A percentile compares a stretch with the other conserved stretches of the same genome.
Evolutionary conservation across 179 eudicot genomes (phyloP).

Genomic region (Nepenthes alata): DNA sequence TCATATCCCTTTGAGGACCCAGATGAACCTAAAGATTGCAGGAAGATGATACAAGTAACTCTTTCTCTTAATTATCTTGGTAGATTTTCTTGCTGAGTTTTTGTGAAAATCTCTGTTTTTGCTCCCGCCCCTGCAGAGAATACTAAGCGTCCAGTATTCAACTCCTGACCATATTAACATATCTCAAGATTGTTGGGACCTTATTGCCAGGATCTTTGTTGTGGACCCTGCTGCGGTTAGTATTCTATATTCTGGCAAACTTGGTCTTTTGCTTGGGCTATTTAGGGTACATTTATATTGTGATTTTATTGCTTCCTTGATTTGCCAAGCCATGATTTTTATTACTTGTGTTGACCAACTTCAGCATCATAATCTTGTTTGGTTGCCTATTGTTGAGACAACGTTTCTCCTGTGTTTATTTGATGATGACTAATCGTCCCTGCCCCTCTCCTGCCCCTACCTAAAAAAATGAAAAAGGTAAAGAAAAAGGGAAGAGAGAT

Average conservation of each 20-base stretch:
- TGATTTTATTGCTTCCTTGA: no score
- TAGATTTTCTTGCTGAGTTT: background rate
- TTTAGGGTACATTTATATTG: background rate
- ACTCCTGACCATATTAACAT: slow-evolving; percentile 55
- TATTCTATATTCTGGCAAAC: slow-evolving; percentile 1
- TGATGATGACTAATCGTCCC: no score
- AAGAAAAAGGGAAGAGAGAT: no score
- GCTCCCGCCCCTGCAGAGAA: slow-evolving; percentile 39
- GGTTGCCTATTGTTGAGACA: no score
- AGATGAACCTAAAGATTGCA: slow-evolving; percentile 66
- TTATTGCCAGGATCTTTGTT: slow-evolving; percentile 82
- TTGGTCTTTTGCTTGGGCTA: background rate
- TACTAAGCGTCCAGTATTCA: slow-evolving; percentile 63
- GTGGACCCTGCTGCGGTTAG: slow-evolving; percentile 69
- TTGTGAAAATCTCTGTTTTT: background rate
- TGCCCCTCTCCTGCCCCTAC: no score
- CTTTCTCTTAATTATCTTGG: background rate
- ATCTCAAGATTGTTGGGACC: slow-evolving; percentile 70
- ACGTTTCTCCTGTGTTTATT: no score
- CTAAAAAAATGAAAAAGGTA: background rate
- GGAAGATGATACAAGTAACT: slow-evolving; percentile 64
- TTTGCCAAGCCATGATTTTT: no score
- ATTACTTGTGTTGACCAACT: no score
- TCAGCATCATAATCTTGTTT: no score
- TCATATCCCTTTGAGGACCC: slow-evolving; percentile 94